Evolutionary conservation across 106 monocot species (phyloP), one percentile per base, ranked within the genome.

Genomic region (Xerophyta viscosa): DNA sequence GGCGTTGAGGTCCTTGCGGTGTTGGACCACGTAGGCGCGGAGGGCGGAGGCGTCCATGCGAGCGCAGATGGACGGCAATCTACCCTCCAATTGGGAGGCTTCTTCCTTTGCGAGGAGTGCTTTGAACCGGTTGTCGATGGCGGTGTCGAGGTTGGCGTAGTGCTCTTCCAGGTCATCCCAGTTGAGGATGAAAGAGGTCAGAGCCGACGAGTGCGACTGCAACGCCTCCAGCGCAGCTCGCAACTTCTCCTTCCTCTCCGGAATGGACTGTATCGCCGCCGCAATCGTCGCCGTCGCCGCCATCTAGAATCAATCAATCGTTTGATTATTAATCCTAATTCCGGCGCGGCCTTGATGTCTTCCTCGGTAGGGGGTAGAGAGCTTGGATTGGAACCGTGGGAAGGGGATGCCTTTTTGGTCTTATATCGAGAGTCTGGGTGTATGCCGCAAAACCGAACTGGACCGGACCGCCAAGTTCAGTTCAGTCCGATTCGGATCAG

Each of bases 161-260:
- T 86, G 59, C 20, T 58, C 68, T 25, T 86, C 86, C 24, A 86
- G 58, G 52, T 85, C 76, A 13, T 61, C 63, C 85, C 85, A 85
- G 20, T 66, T 47, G 24, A 85, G 58, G 52, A 61, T 55, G 63
- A 80, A 80, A 28, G 57, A 61, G 23, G 69, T 41, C 28, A 80
- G 50, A 31, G 69, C 14, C 26, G 86, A 70, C 6, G 86, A 71
- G 57, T 54, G 46, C 27, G 86, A 61, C 7, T 51, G 54, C 39
- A 79, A 65, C 19, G 63, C 50, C 41, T 85, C 79, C 41, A 77
- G 66, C 12, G 80, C 56, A 54, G 63, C 61, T 11, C 54, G 50
- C 21, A 80, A 59, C 12, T 53, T 41, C 27, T 57, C 76, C 66
- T 80, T 77, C 67, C 77, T 77, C 64, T 18, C 44, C 6, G 86